Conservation (phyloP, 768 basidiomycete species). For the Kwoniella sp. region DNA sequence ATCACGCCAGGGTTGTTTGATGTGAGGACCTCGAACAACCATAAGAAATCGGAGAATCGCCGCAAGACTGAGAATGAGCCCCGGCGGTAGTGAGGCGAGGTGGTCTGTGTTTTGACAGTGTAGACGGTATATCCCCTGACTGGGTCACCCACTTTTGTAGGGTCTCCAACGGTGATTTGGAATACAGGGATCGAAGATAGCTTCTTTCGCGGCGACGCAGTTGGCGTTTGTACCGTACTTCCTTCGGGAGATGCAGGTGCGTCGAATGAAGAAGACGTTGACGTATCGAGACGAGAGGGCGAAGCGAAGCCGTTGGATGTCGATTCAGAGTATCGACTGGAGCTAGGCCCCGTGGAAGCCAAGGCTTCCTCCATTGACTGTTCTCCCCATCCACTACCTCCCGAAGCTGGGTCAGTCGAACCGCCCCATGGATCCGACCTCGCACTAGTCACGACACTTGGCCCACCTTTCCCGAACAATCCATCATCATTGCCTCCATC, state of each 20-base stretch:
- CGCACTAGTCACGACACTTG: conserved; percentile 16
- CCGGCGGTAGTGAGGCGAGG: conserved; percentile 79
- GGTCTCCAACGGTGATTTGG: conserved; percentile 89
- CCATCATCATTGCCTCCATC: conserved; percentile 17
- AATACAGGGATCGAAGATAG: conserved; percentile 64
- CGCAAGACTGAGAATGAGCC: conserved; percentile 87
- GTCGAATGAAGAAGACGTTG: neutral
- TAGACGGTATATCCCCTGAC: conserved; percentile 86
- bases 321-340: conserved; percentile 1
- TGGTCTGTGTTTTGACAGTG: conserved; percentile 89
- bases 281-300: conserved; percentile 3
- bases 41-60: conserved; percentile 96
- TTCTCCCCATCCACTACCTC: conserved; percentile 32
- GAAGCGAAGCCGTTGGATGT: conserved; percentile 3
- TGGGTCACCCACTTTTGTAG: conserved; percentile 94
- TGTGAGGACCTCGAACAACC: conserved; percentile 87
- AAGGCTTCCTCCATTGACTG: conserved; percentile 11
- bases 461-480: conserved; percentile 47
- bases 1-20: conserved; percentile 94
- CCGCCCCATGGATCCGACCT: conserved; percentile 27
- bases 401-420: neutral
- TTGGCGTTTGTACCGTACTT: neutral
- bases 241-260: conserved; percentile 5
- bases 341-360: conserved; percentile 17
- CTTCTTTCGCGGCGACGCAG: conserved; percentile 17